Percentiles rank a stretch among this genome's conserved stretches.
Conservation (phyloP, 2,329 filamentous ascomycete genomes). For the Xylaria sp. region DNA sequence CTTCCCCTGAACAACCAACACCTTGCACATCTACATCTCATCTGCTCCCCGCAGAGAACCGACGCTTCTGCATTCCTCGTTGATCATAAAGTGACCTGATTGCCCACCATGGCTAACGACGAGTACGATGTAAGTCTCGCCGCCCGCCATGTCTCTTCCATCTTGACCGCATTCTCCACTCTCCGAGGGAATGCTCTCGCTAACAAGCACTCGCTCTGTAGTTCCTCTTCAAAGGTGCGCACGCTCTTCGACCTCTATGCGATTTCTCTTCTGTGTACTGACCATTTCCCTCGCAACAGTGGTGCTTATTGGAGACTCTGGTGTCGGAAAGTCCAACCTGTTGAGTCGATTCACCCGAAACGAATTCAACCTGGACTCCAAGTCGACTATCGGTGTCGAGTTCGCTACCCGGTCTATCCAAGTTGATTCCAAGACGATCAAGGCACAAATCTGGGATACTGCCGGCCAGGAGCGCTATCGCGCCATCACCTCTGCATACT, state of each 20-base stretch:
- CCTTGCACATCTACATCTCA: conserved; percentile 2
- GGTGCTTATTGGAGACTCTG: conserved; percentile 98
- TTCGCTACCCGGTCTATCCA: conserved; percentile 99
- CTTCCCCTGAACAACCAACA: conserved; percentile 28
- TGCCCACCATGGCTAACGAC: conserved; percentile 92
- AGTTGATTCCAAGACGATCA: conserved; percentile 99
- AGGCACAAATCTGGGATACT: conserved; percentile 99
- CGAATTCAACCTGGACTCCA: conserved; percentile 99
- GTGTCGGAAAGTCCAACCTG: conserved; percentile 99
- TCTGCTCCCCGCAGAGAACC: conserved; percentile 31
- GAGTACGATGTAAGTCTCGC: conserved; percentile 92
- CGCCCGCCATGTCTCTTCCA: conserved; percentile 37
- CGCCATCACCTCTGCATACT: conserved; percentile 99
- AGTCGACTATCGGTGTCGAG: conserved; percentile 99
- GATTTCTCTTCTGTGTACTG: conserved; percentile 44
- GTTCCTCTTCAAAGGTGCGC: conserved; percentile 98
- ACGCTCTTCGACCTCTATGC: conserved; percentile 34
- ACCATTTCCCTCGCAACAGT: conserved; percentile 65
- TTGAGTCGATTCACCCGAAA: conserved; percentile 99
- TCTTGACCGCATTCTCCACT: conserved; percentile 45
- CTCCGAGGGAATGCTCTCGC: conserved; percentile 37
- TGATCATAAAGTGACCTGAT: conserved; percentile 36
- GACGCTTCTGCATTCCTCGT: conserved; percentile 31
- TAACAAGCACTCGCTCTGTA: conserved; percentile 57
- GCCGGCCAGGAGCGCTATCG: conserved; percentile 98